Evolutionary conservation across 2,329 filamentous ascomycete species (phyloP), one percentile per base, ranked within the genome.

Genomic region (Pestalotiopsis sp.): DNA sequence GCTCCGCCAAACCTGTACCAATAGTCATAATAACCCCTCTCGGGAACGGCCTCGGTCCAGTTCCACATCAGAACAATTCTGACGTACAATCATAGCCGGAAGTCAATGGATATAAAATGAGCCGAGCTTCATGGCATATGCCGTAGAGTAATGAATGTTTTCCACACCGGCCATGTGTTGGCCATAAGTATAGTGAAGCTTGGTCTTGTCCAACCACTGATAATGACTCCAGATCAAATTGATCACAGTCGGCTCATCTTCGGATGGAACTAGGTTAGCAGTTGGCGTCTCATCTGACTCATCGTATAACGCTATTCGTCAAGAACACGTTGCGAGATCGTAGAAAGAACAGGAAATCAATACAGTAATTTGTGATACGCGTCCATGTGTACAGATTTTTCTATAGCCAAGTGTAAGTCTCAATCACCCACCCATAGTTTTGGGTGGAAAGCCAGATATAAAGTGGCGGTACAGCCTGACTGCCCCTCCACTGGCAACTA

Each of bases 251-350:
- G 63, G 63, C n/a, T 66, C 63, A 66, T 57, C 39, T 38, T 66
- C 63, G 63, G 63, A 11, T 56, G 62, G 5, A 5, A n/a, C 62
- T n/a, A 36, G 31, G 31, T 36, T 36, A 58, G n/a, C 59, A 39
- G 14, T 31, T 39, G 59, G 59, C 59, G 62, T n/a, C 62, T 27
- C 7, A 31, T 66, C 49, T 66, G 63, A 57, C 36, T 66, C 63
- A 66, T 31, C 38, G n/a, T 27, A 13, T 14, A 57, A 66, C 41
- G 36, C 52, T 38, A 66, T 66, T 59, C 31, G n/a, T 66, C 64
- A 13, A 66, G 56, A 66, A 59, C 64, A 66, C 64, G 64, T 66
- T 66, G 64, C 64, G 17, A n/a, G 4, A 12, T 39, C 12, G 5
- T 17, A n/a, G 11, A 31, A 49, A 23, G n/a, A 7, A 23, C 13